Conservation (phyloP, 805 yeast species). For the Candida succiphila region DNA sequence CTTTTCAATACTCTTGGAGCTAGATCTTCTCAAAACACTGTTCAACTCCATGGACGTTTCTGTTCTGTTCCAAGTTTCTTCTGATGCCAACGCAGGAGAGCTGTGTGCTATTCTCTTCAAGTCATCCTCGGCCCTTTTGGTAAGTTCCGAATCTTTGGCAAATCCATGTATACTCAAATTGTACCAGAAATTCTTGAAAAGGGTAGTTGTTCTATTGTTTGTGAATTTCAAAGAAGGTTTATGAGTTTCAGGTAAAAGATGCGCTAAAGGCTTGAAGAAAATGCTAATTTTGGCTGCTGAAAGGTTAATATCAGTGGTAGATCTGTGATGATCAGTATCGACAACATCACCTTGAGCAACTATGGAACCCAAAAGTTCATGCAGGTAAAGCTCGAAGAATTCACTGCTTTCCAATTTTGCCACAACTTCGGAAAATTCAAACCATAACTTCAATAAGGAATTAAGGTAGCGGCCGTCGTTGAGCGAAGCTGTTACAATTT, state of each 20-base stretch:
- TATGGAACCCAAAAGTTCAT: slow-evolving; percentile 56
- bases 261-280: slow-evolving; percentile 66
- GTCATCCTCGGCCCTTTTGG: slow-evolving; percentile 33
- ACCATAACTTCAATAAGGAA: slow-evolving; percentile 42
- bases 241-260: slow-evolving; percentile 51
- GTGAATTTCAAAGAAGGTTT: slow-evolving; percentile 31
- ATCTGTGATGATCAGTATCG: slow-evolving; percentile 62
- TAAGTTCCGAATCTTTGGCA: slow-evolving; percentile 46
- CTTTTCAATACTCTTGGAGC: slow-evolving; percentile 71
- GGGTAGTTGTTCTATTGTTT: slow-evolving; percentile 40
- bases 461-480: slow-evolving; percentile 27
- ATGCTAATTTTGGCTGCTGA: slow-evolving; percentile 61
- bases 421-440: slow-evolving; percentile 27
- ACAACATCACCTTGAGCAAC: slow-evolving; percentile 72
- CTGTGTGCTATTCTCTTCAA: slow-evolving; percentile 70
- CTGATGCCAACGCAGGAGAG: slow-evolving; percentile 84
- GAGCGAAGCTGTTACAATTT: slow-evolving; percentile 34
- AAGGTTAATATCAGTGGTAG: slow-evolving; percentile 60
- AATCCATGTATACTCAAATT: slow-evolving; percentile 90
- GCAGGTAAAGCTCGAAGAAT: slow-evolving; percentile 46
- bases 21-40: slow-evolving; percentile 80
- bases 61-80: slow-evolving; percentile 66
- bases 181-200: slow-evolving; percentile 89
- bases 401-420: slow-evolving; percentile 27
- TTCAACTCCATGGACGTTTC: slow-evolving; percentile 91